Conservation (phyloP, 306 rosid species). For the Pyrus communis region DNA sequence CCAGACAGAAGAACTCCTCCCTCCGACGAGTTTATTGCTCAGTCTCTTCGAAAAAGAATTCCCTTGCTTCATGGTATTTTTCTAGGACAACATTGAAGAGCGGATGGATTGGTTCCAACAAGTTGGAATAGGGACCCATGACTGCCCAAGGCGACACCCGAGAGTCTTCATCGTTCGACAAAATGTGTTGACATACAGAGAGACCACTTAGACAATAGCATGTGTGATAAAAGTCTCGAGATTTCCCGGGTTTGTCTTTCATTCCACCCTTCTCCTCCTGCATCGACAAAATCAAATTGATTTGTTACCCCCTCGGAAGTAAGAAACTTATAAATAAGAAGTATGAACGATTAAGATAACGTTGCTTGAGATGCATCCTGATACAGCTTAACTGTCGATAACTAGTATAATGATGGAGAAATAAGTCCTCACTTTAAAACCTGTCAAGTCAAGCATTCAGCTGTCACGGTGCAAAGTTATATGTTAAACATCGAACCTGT, state of each 20-base stretch:
- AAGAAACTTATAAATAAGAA: not conserved
- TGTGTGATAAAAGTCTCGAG: slow-evolving; percentile 72
- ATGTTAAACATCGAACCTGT: slow-evolving; percentile 47
- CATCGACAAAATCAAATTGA: slow-evolving; percentile 12
- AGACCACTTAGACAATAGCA: slow-evolving; percentile 93
- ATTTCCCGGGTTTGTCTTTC: slow-evolving; percentile 81
- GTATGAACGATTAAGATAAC: too few species aligned
- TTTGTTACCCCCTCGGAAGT: not conserved
- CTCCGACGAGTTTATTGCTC: slow-evolving; percentile 1
- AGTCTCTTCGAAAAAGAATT: slow-evolving; percentile 43
- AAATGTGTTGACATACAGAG: slow-evolving; percentile 68
- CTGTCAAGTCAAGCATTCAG: not conserved
- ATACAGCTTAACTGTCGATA: too few species aligned
- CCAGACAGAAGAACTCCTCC: too few species aligned
- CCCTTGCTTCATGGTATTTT: slow-evolving; percentile 56
- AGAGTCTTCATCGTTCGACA: slow-evolving; percentile 44
- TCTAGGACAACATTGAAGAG: slow-evolving; percentile 68
- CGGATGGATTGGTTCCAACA: slow-evolving; percentile 77
- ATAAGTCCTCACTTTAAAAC: not conserved
- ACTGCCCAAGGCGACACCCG: slow-evolving; percentile 49
- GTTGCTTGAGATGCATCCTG: not conserved
- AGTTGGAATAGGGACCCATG: slow-evolving; percentile 66
- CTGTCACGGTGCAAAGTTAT: not conserved
- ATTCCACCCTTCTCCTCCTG: slow-evolving; percentile 77
- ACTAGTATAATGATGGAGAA: too few species aligned